A percentile compares a stretch with the other conserved stretches of the same genome.
These are phyloP conservation scores for Trichoderma aggressivum DNA, from an alignment of 2,329 filamentous ascomycete genomes.

Conservation along the genomic window DNA sequence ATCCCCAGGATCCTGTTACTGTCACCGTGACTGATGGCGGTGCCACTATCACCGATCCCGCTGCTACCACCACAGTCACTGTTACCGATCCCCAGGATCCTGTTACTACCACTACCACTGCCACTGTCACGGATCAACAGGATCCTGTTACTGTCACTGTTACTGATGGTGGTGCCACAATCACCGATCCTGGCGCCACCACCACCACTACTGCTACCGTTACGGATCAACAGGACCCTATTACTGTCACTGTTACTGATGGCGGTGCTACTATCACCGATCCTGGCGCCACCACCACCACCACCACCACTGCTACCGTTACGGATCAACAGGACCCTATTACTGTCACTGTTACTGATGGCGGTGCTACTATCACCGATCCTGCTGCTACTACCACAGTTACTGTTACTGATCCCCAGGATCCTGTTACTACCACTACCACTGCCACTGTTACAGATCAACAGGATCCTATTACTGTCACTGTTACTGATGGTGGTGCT, in stretches of 20 bases:
- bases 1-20: no score
- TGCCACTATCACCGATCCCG: no score
- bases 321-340: background rate
- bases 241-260: no score
- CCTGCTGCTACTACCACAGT: background rate
- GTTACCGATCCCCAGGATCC: background rate
- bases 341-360: background rate
- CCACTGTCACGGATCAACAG: no score
- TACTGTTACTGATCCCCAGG: no score
- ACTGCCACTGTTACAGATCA: no score
- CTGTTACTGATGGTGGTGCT: no score
- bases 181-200: background rate
- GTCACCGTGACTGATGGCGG: no score
- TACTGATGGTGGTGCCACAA: background rate
- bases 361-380: background rate
- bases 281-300: background rate
- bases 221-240: background rate
- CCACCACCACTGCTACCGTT: background rate
- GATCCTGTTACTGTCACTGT: background rate
- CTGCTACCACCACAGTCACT: no score
- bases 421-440: no score
- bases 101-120: background rate
- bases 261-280: no score
- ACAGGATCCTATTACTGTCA: no score
- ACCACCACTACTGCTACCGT: background rate